These are phyloP conservation scores for Gillenia trifoliata DNA, from an alignment of 306 rosid genomes.

Conservation along the genomic window DNA sequence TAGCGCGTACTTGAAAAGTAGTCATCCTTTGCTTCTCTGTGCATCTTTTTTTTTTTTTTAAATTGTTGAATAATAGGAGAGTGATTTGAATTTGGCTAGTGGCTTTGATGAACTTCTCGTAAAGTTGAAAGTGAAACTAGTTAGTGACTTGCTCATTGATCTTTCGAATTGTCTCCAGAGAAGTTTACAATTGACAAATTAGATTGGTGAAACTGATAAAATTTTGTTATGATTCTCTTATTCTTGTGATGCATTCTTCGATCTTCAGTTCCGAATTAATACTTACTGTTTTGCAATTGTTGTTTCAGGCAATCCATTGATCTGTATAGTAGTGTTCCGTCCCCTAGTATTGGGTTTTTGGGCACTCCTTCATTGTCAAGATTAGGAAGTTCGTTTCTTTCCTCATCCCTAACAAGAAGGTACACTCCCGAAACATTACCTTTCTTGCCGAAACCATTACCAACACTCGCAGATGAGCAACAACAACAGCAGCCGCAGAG, in stretches of 20 bases:
- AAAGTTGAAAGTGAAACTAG: too few relatives aligned
- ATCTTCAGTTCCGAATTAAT: background rate
- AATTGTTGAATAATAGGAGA: background rate
- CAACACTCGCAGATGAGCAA: constrained; percentile 40
- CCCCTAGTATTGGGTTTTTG: constrained; percentile 82
- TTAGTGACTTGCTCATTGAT: background rate
- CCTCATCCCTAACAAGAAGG: constrained; percentile 86
- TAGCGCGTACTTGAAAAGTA: background rate
- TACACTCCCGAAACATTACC: constrained; percentile 81
- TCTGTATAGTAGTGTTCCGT: constrained; percentile 83
- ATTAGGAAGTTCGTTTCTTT: constrained; percentile 85
- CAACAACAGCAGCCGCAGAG: constrained; percentile 36
- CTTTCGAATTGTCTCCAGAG: background rate
- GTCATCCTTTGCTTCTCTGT: background rate
- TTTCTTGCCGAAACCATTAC: constrained; percentile 56
- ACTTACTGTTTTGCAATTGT: constrained; percentile 3
- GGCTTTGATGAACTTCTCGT: too few relatives aligned
- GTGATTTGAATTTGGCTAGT: background rate
- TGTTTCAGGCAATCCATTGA: constrained; percentile 92
- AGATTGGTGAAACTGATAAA: background rate
- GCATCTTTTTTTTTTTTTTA: background rate
- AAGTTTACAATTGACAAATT: background rate
- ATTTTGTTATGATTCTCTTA: background rate
- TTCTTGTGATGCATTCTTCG: background rate
- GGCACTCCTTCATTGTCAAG: constrained; percentile 76